These are phyloP conservation scores for Alternaria triticimaculans DNA, from an alignment of 2,329 filamentous ascomycete species.

Conservation along the genomic window DNA sequence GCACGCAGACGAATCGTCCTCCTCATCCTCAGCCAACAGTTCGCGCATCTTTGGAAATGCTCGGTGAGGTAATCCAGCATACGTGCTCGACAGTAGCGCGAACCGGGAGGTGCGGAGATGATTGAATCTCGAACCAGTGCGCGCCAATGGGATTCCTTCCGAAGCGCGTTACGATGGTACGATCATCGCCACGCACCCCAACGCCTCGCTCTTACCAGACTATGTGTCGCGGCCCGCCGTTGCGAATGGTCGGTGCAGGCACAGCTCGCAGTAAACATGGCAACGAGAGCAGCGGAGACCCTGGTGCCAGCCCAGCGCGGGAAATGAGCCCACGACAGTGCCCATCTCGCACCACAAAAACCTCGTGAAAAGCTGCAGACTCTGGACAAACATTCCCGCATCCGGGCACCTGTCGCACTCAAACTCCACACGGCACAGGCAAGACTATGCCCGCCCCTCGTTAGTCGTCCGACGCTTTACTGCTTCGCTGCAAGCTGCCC, in stretches of 20 bases:
- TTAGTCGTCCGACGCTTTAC: conserved; percentile 10
- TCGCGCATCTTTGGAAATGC: neutral
- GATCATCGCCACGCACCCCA: conserved; percentile 3
- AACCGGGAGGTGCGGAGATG: conserved; percentile 1
- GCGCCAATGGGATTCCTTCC: conserved; percentile 10
- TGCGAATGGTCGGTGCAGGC: conserved; percentile 7
- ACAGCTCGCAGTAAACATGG: conserved; percentile 3
- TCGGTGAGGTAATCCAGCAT: neutral
- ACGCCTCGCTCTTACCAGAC: conserved; percentile 6
- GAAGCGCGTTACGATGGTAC: conserved; percentile 6
- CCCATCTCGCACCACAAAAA: conserved; percentile 1
- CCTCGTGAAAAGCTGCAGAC: neutral
- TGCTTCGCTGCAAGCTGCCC: conserved; percentile 19
- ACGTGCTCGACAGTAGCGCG: neutral
- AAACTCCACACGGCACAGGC: conserved; percentile 7
- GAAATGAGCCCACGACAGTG: neutral
- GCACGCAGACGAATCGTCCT: neutral
- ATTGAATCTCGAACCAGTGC: neutral
- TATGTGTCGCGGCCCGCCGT: conserved; percentile 1
- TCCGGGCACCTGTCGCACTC: conserved; percentile 13
- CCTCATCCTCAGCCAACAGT: neutral
- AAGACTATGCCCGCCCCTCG: conserved; percentile 15
- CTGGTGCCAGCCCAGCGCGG: neutral
- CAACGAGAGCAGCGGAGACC: conserved; percentile 8
- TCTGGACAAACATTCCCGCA: conserved; percentile 11